phyloP scores from a whole-genome alignment of 345 rosid species.

The Linum trigynum region DNA sequence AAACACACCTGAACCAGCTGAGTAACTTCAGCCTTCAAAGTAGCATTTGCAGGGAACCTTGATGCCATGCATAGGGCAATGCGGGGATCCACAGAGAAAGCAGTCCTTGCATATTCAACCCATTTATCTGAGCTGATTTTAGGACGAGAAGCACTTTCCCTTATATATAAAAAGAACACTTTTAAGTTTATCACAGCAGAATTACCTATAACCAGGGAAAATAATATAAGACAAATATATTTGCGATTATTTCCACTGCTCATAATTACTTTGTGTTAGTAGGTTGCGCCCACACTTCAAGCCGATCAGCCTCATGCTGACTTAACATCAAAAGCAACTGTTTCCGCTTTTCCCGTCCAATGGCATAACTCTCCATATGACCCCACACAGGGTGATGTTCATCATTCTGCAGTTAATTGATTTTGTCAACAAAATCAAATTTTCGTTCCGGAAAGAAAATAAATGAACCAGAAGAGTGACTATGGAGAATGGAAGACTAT shows the following conservation, averaged over 20 bases:
- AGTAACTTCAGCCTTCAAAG: slow-evolving; percentile 71
- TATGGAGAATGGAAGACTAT: too few relatives aligned
- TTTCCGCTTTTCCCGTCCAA: slow-evolving; percentile 77
- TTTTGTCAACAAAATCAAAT: background rate
- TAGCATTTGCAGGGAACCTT: slow-evolving; percentile 67
- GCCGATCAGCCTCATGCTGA: slow-evolving; percentile 98
- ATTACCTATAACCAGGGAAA: slow-evolving; percentile 1
- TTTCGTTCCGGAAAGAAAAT: background rate
- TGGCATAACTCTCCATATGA: slow-evolving; percentile 68
- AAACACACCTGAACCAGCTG: slow-evolving; percentile 77
- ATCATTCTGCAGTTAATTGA: slow-evolving; percentile 42
- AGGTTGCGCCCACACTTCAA: slow-evolving; percentile 99
- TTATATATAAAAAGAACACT: slow-evolving; percentile 21
- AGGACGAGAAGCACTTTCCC: slow-evolving; percentile 54
- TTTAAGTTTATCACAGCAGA: background rate
- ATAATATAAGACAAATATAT: slow-evolving; percentile 3
- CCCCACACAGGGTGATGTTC: slow-evolving; percentile 95
- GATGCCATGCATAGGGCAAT: slow-evolving; percentile 74
- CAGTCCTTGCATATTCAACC: slow-evolving; percentile 75
- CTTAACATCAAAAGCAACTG: slow-evolving; percentile 93
- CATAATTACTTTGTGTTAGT: slow-evolving; percentile 60
- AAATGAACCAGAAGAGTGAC: background rate
- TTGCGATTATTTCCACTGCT: too few relatives aligned
- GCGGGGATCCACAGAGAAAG: slow-evolving; percentile 85
- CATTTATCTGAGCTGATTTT: slow-evolving; percentile 78